Evolutionary conservation across 495 filamentous ascomycete genomes (phyloP).

Genomic region (Aspergillus taichungensis): DNA sequence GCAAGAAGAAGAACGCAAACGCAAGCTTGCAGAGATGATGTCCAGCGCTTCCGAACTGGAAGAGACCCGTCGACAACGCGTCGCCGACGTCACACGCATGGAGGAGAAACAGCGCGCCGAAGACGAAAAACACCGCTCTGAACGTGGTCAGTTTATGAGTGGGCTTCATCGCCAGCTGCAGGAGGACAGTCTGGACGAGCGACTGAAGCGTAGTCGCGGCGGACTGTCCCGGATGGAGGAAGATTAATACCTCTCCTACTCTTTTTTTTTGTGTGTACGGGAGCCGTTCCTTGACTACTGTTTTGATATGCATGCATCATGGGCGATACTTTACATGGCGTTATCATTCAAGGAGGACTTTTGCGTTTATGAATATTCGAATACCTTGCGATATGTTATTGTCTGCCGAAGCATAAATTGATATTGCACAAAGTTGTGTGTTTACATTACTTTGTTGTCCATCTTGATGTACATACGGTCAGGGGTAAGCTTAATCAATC

Average conservation of each 20-base stretch:
- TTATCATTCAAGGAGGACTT: too few relatives aligned
- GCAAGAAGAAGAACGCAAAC: constrained; percentile 32
- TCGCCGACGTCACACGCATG: constrained; percentile 55
- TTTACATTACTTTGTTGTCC: too few relatives aligned
- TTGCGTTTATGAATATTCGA: too few relatives aligned
- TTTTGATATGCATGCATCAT: background rate
- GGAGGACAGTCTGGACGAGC: constrained; percentile 36
- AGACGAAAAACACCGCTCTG: constrained; percentile 44
- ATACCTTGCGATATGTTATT: too few relatives aligned
- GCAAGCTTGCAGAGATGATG: constrained; percentile 82
- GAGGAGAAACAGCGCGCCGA: constrained; percentile 56
- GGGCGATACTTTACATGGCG: too few relatives aligned
- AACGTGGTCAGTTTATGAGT: constrained; percentile 32
- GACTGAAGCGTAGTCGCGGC: constrained; percentile 32
- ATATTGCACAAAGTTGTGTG: too few relatives aligned
- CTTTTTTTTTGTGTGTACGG: constrained; percentile 1
- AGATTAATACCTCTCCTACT: constrained; percentile 10
- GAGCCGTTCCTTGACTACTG: too few relatives aligned
- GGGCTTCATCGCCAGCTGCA: constrained; percentile 31
- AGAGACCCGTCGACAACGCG: constrained; percentile 57
- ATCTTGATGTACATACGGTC: too few relatives aligned
- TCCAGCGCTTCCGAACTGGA: constrained; percentile 74
- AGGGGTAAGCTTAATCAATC: too few relatives aligned
- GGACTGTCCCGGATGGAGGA: constrained; percentile 30
- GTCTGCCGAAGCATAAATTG: too few relatives aligned